Percentiles rank a stretch among this genome's conserved stretches.
Evolutionary conservation across 2,329 filamentous ascomycete species (phyloP).

Genomic region (Trichoderma aggressivum): DNA sequence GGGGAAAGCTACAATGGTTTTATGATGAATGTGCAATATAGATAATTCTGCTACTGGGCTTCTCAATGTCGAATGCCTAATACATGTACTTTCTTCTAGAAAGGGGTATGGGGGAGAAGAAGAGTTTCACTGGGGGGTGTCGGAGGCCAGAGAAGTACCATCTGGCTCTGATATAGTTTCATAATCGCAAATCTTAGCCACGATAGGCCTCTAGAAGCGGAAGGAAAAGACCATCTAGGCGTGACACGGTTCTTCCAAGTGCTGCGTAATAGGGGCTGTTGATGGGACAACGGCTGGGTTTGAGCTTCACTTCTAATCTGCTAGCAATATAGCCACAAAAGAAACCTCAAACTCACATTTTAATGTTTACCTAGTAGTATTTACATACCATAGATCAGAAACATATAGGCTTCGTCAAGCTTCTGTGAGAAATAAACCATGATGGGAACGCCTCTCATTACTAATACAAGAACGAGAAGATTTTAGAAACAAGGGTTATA

Average conservation of each 20-base stretch:
- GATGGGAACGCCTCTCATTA: neutral
- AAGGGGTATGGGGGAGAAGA: neutral
- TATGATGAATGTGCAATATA: neutral
- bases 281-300: neutral
- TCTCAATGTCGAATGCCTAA: neutral
- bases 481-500: neutral
- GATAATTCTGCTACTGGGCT: neutral
- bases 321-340: neutral
- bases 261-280: neutral
- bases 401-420: neutral
- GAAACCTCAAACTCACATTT: neutral
- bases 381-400: neutral
- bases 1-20: neutral
- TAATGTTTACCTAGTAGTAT: neutral
- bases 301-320: neutral
- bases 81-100: neutral
- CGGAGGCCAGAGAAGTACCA: too few relatives aligned
- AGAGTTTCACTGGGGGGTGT: neutral
- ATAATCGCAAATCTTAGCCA: neutral
- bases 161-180: neutral
- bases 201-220: neutral
- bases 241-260: neutral
- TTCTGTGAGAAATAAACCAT: neutral
- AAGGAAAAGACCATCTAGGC: neutral
- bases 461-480: neutral